Base-by-base conservation (phyloP, 2,329 filamentous ascomycete species). In the Zymoseptoria brevis region DNA sequence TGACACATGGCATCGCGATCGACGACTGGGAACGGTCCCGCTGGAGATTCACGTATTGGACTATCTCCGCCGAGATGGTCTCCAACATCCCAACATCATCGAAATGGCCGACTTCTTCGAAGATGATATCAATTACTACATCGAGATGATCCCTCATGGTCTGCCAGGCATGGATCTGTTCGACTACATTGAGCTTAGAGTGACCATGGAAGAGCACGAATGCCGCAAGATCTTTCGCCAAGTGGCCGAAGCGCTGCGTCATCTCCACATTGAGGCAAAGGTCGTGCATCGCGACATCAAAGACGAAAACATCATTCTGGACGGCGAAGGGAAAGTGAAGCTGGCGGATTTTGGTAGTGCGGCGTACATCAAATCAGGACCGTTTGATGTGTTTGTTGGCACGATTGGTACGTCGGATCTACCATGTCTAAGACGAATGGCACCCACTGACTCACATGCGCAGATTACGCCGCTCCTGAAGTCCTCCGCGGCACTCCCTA, bases 211-310 rank as follows among this genome's bases (percentile, higher is more conserved):
- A 56, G 94, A 99, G 76, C 80, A 83, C 7, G 94, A 99, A 73
- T 96, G 91, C 72, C 85, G 90, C 56, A 96, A 89, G 75, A 99
- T 99, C 62, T 99, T 99, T 73, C 84, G 89, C 24, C 94, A 99
- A 74, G 93, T 97, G 9, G 91, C 90, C 8, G 83, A 87, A 69
- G 94, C 94, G 6, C 82, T 99, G 53, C 87, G 95, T 66, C 94
- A 97, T 76, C 78, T 99, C 50, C 94, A 99, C 71, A 91, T 85
- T 57, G 93, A 89, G 72, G 93, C 93, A 0, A 81, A 88, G 55
- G 93, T 99, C 8, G 94, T 99, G 9, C 94, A 99, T 75, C 87
- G 94, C 41, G 94, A 99, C 71, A 97, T 99, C 81, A 99, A 99
- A 74, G 94, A 99, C 69, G 94, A 99, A 76, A 99, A 99, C 68